Base-by-base conservation (phyloP, 176 grass and related monocot species). In the Coix lacrymajobi region DNA sequence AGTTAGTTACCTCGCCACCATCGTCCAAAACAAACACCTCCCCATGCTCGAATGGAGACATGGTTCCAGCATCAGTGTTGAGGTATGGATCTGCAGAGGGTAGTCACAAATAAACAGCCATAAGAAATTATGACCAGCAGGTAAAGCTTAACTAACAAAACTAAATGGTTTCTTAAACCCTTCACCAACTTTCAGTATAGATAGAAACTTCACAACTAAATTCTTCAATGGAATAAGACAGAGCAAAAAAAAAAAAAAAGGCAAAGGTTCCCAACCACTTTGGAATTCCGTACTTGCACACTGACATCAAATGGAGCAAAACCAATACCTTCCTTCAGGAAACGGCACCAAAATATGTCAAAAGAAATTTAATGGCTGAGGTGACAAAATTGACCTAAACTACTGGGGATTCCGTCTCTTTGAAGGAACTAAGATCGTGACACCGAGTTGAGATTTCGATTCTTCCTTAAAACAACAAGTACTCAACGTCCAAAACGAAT, bases 61-160 rank as follows among this genome's bases (percentile, higher is more conserved):
- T 99, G n/a, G 97, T 99, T 78, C 97, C 97, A 79, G 97, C 97
- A 87, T 99, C 93, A 81, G 91, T 99, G 81, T 99, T 99, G 41
- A 99, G 89, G 75, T 99, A 99, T 79, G 97, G 96, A 84, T 98
- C 96, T 98, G 91, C 81, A 80, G 44, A 92, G 33, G 48, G 78
- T 66, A 71, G 40, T 83, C 75, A 86, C 24, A 84, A 38, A 75
- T 46, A 32, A 84, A 17, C 9, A 40, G 52, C 7, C 19, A 56
- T 77, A 77, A 63, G 58, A 92, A 79, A 79, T 37, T 60, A 78
- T 51, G 32, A 61, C 31, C 29, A 66, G 19, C 7, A 36, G 73
- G 32, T 86, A 61, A 61, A 68, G 58, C 19, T 19, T 67, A 61
- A 79, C 73, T n/a, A 78, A 75, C 67, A 69, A 51, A 79, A 84